Base-by-base conservation (phyloP, 768 basidiomycete species). In the Hypholoma sublateritium region DNA sequence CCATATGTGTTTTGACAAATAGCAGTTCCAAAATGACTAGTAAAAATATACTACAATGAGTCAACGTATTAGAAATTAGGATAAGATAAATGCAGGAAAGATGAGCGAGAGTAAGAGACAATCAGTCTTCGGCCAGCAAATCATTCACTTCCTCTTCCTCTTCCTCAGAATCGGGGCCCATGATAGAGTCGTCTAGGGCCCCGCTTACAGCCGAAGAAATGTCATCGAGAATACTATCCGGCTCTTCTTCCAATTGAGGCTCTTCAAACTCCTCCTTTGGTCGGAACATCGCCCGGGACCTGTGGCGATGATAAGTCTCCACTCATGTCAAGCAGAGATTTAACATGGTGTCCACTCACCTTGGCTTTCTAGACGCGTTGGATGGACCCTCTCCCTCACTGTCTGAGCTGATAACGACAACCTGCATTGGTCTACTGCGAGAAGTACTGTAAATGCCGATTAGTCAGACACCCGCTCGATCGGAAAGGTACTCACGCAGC, bases 121-220 rank as follows among this genome's bases (percentile, higher is more conserved):
- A 22, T n/a, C 7, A 69, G 19, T 72, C 72, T 28, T 72, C 73
- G 21, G 68, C 73, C 41, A 82, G 65, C 51, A 81, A 69, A 63
- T 74, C 77, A 55, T 77, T 72, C 14, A 85, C 83, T 69, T 84
- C 81, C 42, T 80, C 80, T 39, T 83, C 84, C 8, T 78, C 77
- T 44, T 81, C 82, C 16, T 70, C 68, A 24, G 55, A 47, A 28
- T 56, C 47, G 28, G 67, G 56, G 50, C 84, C 82, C 70, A 85
- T 81, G 21, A 85, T 81, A 3, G 84, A 83, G 68, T 81, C 80
- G 44, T 71, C 66, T 11, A 70, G 58, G 11, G 64, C 48, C 47
- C 65, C 62, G 42, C 59, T 64, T 50, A n/a, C 25, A 22, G 25
- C n/a, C 24, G 65, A 64, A 7, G 59, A 58, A 17, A 54, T 46